Evolutionary conservation across 257 asterid species (phyloP).

Genomic region (Lantana camara): DNA sequence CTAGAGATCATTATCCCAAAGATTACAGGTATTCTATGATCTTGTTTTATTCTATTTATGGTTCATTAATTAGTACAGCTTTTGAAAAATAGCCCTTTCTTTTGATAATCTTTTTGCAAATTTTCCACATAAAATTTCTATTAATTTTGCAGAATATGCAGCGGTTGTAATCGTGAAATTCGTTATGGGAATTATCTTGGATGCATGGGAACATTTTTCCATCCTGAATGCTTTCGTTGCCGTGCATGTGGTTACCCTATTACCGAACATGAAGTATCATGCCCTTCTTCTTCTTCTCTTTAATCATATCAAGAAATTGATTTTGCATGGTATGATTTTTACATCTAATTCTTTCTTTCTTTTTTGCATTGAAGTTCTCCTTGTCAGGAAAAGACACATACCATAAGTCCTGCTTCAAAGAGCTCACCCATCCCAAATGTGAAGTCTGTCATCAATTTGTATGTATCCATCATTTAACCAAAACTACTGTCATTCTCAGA

Average conservation of each 20-base stretch:
- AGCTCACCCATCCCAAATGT: constrained; percentile 73
- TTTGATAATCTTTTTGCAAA: neutral
- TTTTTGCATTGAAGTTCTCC: constrained; percentile 64
- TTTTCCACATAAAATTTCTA: neutral
- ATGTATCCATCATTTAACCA: constrained; percentile 25
- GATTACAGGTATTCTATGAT: constrained; percentile 71
- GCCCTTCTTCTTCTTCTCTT: neutral
- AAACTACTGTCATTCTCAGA: neutral
- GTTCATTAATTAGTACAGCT: neutral
- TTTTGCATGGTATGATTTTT: neutral
- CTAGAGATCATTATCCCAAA: constrained; percentile 59
- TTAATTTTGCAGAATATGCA: constrained; percentile 60
- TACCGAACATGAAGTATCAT: constrained; percentile 81
- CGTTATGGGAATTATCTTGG: constrained; percentile 73
- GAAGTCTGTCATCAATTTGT: constrained; percentile 79
- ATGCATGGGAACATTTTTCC: constrained; percentile 78
- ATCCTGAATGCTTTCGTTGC: constrained; percentile 80
- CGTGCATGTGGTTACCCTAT: constrained; percentile 66
- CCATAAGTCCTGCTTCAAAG: constrained; percentile 76
- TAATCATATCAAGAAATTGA: neutral
- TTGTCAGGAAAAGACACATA: constrained; percentile 60
- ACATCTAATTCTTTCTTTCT: constrained; percentile 33
- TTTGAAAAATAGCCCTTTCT: neutral
- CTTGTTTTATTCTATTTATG: constrained; percentile 3
- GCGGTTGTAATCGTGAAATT: constrained; percentile 72